phyloP scores from a whole-genome alignment of 2,329 filamentous ascomycete genomes.

The Ophiostoma quercus region DNA sequence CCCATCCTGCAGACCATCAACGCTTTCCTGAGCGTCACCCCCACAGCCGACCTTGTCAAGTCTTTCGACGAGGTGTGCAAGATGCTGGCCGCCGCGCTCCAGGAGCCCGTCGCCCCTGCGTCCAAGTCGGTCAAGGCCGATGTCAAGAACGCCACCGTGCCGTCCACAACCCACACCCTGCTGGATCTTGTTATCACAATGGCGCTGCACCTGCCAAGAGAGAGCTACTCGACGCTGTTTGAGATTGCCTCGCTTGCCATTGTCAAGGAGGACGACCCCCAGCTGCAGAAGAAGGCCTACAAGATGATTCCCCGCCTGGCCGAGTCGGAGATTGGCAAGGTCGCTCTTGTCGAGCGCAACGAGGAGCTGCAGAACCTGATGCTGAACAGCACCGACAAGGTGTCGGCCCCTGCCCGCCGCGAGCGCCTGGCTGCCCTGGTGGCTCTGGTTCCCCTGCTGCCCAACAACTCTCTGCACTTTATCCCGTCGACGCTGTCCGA shows the following conservation, averaged over 20 bases:
- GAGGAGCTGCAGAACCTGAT: conserved; percentile 77
- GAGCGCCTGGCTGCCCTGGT: conserved; percentile 80
- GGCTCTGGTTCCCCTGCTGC: conserved; percentile 73
- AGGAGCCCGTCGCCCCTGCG: conserved; percentile 38
- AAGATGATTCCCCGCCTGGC: conserved; percentile 91
- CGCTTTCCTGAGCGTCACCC: conserved; percentile 84
- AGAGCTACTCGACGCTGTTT: conserved; percentile 81
- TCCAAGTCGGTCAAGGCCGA: conserved; percentile 40
- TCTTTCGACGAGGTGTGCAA: conserved; percentile 83
- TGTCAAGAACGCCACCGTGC: conserved; percentile 54
- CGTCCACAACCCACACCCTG: conserved; percentile 86
- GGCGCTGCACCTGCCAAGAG: conserved; percentile 82
- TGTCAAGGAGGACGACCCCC: conserved; percentile 74
- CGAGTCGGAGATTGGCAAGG: conserved; percentile 68
- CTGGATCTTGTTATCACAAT: conserved; percentile 98
- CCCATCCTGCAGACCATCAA: conserved; percentile 94
- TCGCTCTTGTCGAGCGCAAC: conserved; percentile 71
- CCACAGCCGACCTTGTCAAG: conserved; percentile 69
- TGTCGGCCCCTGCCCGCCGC: conserved; percentile 76
- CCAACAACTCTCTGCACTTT: conserved; percentile 77
- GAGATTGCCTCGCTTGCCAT: conserved; percentile 80
- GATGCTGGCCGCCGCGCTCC: conserved; percentile 71
- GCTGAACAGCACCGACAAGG: conserved; percentile 73
- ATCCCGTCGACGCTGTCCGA: conserved; percentile 88
- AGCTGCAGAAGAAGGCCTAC: conserved; percentile 98